A percentile compares a stretch with the other conserved stretches of the same genome.
These are phyloP conservation scores for Alternaria longipes DNA, from an alignment of 2,329 filamentous ascomycete species.

Conservation along the genomic window DNA sequence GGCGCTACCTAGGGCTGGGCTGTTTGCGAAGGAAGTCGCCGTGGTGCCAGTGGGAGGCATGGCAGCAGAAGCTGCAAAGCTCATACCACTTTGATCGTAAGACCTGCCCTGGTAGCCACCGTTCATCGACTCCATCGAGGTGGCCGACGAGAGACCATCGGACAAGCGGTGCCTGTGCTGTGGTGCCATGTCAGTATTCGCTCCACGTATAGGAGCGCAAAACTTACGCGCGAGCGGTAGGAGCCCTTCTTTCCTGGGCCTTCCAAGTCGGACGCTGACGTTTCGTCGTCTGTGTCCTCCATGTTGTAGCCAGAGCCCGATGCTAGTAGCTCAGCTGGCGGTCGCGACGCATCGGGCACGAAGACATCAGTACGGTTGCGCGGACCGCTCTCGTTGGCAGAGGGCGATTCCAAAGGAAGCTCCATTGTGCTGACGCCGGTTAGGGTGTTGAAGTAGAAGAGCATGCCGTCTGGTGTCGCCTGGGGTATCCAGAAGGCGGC, in stretches of 20 bases:
- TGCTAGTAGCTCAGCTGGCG: conserved; percentile 90
- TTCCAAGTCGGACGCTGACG: conserved; percentile 83
- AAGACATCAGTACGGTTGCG: conserved; percentile 87
- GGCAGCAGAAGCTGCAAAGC: conserved; percentile 55
- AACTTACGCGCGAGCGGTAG: conserved; percentile 72
- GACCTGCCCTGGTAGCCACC: conserved; percentile 69
- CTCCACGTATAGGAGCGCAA: conserved; percentile 7
- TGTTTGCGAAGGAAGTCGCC: conserved; percentile 65
- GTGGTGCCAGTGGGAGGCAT: conserved; percentile 61
- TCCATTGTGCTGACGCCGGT: conserved; percentile 96
- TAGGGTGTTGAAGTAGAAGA: conserved; percentile 99
- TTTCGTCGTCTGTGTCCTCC: conserved; percentile 90
- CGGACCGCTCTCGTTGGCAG: conserved; percentile 82
- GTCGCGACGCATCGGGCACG: conserved; percentile 88
- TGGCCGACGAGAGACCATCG: conserved; percentile 81
- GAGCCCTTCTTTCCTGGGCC: conserved; percentile 78
- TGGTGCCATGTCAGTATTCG: conserved; percentile 27
- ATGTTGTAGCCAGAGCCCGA: conserved; percentile 80
- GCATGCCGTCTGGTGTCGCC: conserved; percentile 87
- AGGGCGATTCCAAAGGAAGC: conserved; percentile 89
- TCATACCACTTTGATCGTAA: conserved; percentile 52
- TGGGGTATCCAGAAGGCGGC: conserved; percentile 99
- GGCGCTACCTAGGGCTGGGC: conserved; percentile 53
- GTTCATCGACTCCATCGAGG: conserved; percentile 90
- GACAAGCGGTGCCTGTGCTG: conserved; percentile 64